Percentiles rank a stretch among this genome's conserved stretches.
Evolutionary conservation across 495 filamentous ascomycete genomes (phyloP).

Genomic region (Penicillium alfredii): DNA sequence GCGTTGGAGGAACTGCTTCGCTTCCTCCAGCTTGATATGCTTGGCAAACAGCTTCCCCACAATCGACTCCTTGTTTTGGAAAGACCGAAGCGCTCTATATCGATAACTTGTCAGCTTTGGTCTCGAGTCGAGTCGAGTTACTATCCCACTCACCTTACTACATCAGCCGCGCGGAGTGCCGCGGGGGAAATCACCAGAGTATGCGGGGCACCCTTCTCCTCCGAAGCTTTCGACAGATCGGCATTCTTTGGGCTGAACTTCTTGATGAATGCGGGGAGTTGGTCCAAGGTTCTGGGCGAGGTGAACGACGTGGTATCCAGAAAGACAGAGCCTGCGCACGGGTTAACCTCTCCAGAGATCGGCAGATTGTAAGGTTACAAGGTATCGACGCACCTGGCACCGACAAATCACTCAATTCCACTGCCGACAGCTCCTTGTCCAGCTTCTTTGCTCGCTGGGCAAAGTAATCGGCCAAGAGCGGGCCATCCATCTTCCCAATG

Average conservation of each 20-base stretch:
- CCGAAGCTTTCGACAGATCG: conserved; percentile 54
- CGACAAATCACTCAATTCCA: conserved; percentile 77
- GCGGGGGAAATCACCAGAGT: conserved; percentile 75
- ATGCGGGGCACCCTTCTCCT: conserved; percentile 72
- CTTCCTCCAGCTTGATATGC: conserved; percentile 91
- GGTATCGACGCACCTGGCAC: conserved; percentile 61
- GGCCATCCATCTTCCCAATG: conserved; percentile 74
- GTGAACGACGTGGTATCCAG: conserved; percentile 70
- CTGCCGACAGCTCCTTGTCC: conserved; percentile 66
- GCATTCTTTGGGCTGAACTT: conserved; percentile 44
- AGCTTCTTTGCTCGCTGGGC: conserved; percentile 73
- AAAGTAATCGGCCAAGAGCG: conserved; percentile 79
- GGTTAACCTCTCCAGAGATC: not conserved
- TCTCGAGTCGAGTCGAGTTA: not conserved
- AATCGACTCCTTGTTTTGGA: conserved; percentile 66
- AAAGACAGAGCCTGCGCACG: conserved; percentile 52
- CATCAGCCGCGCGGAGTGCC: conserved; percentile 74
- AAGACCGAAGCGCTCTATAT: conserved; percentile 62
- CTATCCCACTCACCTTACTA: conserved; percentile 53
- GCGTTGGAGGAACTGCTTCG: conserved; percentile 66
- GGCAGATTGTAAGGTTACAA: not conserved
- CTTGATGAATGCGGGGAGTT: conserved; percentile 75
- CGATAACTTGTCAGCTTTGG: conserved; percentile 4
- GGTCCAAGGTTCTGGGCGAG: conserved; percentile 54
- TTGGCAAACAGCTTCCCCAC: conserved; percentile 96